Conservation (phyloP, 441 rosid species). For the Manihot esculenta region DNA sequence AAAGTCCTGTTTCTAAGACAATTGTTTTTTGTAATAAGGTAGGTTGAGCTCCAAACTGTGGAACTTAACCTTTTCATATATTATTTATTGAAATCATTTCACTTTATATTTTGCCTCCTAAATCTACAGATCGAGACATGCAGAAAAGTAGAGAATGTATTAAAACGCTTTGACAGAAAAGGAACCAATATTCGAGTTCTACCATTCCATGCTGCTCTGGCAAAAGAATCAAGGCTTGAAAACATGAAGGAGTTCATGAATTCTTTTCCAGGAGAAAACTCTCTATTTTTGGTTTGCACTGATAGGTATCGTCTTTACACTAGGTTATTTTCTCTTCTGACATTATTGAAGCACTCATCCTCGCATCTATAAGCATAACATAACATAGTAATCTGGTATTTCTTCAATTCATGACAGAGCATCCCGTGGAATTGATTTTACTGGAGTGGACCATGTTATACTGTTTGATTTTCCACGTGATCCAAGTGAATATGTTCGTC, state of each 20-base stretch:
- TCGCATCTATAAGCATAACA: background rate
- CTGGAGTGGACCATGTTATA: conserved; percentile 78
- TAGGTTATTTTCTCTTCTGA: background rate
- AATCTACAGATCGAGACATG: conserved; percentile 83
- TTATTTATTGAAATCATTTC: background rate
- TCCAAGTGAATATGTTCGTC: conserved; percentile 91
- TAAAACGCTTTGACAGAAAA: conserved; percentile 75
- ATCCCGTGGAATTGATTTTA: conserved; percentile 87
- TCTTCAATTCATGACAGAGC: conserved; percentile 56
- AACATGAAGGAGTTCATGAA: conserved; percentile 77
- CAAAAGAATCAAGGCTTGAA: conserved; percentile 57
- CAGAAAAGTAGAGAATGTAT: conserved; percentile 85
- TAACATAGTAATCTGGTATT: conserved; percentile 5
- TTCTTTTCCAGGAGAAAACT: conserved; percentile 36
- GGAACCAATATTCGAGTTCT: conserved; percentile 52
- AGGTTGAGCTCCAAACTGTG: background rate
- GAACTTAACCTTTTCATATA: background rate
- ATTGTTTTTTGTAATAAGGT: conserved; percentile 93
- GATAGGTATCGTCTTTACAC: conserved; percentile 59
- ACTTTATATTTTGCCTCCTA: conserved; percentile 19
- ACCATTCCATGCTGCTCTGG: conserved; percentile 82
- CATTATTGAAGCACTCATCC: too few species aligned
- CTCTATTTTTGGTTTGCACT: conserved; percentile 78
- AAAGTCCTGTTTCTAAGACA: conserved; percentile 62
- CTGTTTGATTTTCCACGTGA: conserved; percentile 94